Evolutionary conservation across 2,329 filamentous ascomycete species (phyloP).

Genomic region (Epichloe bromicola): DNA sequence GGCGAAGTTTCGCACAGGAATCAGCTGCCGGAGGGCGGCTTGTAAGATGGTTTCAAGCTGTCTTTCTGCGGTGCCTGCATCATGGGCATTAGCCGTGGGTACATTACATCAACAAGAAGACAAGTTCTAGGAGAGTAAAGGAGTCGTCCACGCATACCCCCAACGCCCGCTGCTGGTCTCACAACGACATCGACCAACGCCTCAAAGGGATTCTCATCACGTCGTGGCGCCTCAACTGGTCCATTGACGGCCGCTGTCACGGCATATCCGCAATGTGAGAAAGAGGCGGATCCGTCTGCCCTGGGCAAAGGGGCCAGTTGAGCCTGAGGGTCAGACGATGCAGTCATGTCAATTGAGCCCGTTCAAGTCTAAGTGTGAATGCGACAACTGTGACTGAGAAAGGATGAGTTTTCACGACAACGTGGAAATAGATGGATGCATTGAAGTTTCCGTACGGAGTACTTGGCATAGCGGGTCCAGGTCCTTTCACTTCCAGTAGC

Average conservation of each 20-base stretch:
- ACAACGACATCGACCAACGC: slow-evolving; percentile 83
- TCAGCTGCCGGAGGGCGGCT: slow-evolving; percentile 57
- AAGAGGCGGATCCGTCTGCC: slow-evolving; percentile 69
- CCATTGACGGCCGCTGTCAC: slow-evolving; percentile 83
- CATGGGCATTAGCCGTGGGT: not conserved
- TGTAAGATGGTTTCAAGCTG: slow-evolving; percentile 71
- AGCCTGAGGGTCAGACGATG: slow-evolving; percentile 34
- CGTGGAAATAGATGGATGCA: not conserved
- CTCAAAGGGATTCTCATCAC: slow-evolving; percentile 86
- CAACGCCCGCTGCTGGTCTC: slow-evolving; percentile 71
- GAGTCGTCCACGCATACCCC: slow-evolving; percentile 38
- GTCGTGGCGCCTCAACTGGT: slow-evolving; percentile 75
- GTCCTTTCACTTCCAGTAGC: too few species aligned
- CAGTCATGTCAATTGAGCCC: slow-evolving; percentile 25
- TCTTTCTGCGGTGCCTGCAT: slow-evolving; percentile 55
- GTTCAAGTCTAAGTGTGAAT: not conserved
- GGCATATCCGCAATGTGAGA: slow-evolving; percentile 62
- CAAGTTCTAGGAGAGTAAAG: not conserved
- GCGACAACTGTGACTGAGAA: not conserved
- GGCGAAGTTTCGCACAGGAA: slow-evolving; percentile 64
- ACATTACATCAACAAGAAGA: not conserved
- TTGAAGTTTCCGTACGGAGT: not conserved
- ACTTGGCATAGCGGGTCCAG: not conserved
- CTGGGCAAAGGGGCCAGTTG: slow-evolving; percentile 49
- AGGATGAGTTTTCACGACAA: not conserved